Evolutionary conservation across 345 rosid species (phyloP), one percentile per base, ranked within the genome.

Genomic region (Nephelium lappaceum): DNA sequence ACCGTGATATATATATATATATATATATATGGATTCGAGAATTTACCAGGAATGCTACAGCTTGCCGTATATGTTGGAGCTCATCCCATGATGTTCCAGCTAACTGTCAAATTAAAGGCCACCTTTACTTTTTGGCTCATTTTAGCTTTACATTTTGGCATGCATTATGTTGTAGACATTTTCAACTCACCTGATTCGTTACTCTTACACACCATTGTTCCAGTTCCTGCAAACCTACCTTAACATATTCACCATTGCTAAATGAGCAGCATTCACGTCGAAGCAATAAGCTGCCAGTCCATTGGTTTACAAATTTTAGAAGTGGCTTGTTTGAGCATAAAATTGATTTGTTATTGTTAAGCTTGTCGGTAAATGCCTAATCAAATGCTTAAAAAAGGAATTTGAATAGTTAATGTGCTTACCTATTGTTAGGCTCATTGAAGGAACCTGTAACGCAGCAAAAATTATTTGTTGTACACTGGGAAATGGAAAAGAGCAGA

Each of bases 201-300:
- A 85, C 87, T 79, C 87, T 85, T 60, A 72, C 66, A 61, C 93
- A 88, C 95, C 95, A 91, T 62, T 88, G 87, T 55, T 87, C 93
- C 69, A 91, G 72, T 79, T 89, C 93, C 55, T 84, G 86, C 86
- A 91, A 83, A 3, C 95, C 93, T 45, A 84, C 79, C 77, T 88
- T 91, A 57, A 89, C 83, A 69, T 88, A 91, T 82, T 91, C 95
- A 62, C 93, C 93, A 41, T 87, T 91, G 88, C 93, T 87, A 81
- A 91, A 88, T 2, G 95, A 87, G 71, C 95, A 91, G 78, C 93
- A 91, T 75, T 91, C 95, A 42, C 92, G 89, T 1, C 93, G 88
- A 68, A 91, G 91, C 84, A 91, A 77, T 72, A 89, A 83, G 83
- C 95, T 91, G 85, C 77, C 74, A 70, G 70, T 78, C 62, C 78